Percentiles rank a stretch among this genome's conserved stretches.
phyloP scores from a whole-genome alignment of 2,329 filamentous ascomycete genomes.

The Verticillium nonalfalfae region DNA sequence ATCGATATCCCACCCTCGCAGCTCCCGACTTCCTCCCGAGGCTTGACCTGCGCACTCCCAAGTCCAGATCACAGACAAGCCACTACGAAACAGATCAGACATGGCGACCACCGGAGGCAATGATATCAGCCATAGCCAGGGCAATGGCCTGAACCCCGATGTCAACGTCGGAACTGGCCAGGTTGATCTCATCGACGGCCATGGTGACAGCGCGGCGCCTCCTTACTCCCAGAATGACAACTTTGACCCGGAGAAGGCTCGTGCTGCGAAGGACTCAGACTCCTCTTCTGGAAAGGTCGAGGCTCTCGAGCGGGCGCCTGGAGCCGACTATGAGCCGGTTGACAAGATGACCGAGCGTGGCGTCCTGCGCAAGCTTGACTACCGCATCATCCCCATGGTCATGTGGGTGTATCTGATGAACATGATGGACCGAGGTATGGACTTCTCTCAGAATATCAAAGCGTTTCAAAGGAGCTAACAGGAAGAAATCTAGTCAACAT shows the following conservation, averaged over 20 bases:
- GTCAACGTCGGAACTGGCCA: background rate
- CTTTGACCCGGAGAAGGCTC: slow-evolving; percentile 1
- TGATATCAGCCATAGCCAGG: background rate
- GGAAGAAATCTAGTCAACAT: slow-evolving; percentile 36
- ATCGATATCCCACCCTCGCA: background rate
- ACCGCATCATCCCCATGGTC: slow-evolving; percentile 22
- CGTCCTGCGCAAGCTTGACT: slow-evolving; percentile 20
- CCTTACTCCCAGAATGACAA: background rate
- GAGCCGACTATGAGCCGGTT: slow-evolving; percentile 3
- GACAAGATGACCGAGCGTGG: slow-evolving; percentile 6
- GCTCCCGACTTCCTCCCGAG: background rate
- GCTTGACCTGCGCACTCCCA: background rate
- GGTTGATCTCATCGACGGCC: background rate
- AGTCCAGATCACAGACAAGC: background rate
- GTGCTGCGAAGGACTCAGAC: slow-evolving; percentile 13
- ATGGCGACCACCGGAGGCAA: background rate
- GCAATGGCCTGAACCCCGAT: background rate
- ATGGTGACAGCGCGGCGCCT: background rate
- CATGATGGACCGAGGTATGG: slow-evolving; percentile 25
- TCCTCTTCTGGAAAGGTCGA: slow-evolving; percentile 12
- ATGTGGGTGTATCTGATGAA: slow-evolving; percentile 28
- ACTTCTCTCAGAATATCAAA: background rate
- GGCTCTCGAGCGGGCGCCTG: slow-evolving; percentile 10
- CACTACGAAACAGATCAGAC: background rate
- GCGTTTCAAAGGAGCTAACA: background rate